Conservation (phyloP, 2,329 filamentous ascomycete genomes). For the Fusarium paranaense region DNA sequence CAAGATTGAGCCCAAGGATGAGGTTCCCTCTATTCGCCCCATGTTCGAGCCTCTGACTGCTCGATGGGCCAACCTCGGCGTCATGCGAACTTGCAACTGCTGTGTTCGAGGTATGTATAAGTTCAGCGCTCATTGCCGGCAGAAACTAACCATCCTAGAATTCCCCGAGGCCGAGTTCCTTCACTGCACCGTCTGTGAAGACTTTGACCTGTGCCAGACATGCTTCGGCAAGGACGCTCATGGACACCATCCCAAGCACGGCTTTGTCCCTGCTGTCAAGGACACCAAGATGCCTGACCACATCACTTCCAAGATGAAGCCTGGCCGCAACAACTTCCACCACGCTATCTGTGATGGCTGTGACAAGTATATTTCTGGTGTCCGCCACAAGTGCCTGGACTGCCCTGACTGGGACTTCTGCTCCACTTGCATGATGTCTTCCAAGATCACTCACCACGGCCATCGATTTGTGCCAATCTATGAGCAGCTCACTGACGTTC, state of each 20-base stretch:
- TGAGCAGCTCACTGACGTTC: conserved; percentile 66
- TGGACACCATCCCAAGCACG: conserved; percentile 91
- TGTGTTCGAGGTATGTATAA: conserved; percentile 60
- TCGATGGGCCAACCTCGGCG: conserved; percentile 36
- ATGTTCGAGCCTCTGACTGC: conserved; percentile 34
- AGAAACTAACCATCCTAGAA: conserved; percentile 57
- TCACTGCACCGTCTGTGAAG: conserved; percentile 85
- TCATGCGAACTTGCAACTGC: conserved; percentile 76
- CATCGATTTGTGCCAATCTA: conserved; percentile 94
- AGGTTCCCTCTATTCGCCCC: conserved; percentile 26
- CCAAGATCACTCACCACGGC: conserved; percentile 76
- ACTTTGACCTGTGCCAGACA: conserved; percentile 89
- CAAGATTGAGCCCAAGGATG: conserved; percentile 26
- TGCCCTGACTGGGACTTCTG: conserved; percentile 99
- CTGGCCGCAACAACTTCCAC: conserved; percentile 85
- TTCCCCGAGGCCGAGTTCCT: conserved; percentile 84
- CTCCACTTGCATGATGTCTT: conserved; percentile 76
- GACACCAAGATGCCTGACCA: conserved; percentile 71
- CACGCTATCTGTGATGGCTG: conserved; percentile 95
- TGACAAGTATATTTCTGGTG: conserved; percentile 85
- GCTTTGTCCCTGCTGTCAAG: conserved; percentile 76
- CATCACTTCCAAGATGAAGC: conserved; percentile 75
- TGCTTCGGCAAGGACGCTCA: conserved; percentile 84
- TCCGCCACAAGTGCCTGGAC: conserved; percentile 95
- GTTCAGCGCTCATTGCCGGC: not conserved